A percentile compares a stretch with the other conserved stretches of the same genome.
These are phyloP conservation scores for Santalum album DNA, from an alignment of 164 flowering plant species.

Conservation along the genomic window DNA sequence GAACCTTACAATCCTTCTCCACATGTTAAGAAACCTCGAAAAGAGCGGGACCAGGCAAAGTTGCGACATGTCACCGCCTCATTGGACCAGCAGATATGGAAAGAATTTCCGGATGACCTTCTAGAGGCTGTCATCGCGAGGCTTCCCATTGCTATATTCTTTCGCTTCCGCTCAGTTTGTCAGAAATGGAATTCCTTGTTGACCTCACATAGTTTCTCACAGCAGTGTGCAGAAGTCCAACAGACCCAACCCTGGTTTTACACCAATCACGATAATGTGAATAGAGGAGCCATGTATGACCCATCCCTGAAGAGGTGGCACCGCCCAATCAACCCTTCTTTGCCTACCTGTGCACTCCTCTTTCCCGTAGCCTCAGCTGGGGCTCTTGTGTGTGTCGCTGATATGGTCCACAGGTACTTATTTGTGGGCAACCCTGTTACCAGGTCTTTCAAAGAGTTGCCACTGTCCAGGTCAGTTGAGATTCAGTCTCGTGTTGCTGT, in stretches of 20 bases:
- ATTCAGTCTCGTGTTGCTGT: slow-evolving; percentile 88
- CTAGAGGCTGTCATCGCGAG: slow-evolving; percentile 90
- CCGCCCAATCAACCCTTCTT: slow-evolving; percentile 48
- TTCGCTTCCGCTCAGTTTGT: slow-evolving; percentile 83
- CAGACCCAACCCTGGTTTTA: slow-evolving; percentile 79
- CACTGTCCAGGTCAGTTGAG: slow-evolving; percentile 61
- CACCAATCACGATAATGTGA: slow-evolving; percentile 67
- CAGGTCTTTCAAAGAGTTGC: slow-evolving; percentile 62
- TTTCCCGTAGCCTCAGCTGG: slow-evolving; percentile 94
- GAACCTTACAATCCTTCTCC: slow-evolving; percentile 58
- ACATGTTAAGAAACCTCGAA: slow-evolving; percentile 57
- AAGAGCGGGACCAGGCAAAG: slow-evolving; percentile 48
- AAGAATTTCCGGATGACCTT: slow-evolving; percentile 89
- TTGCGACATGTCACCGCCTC: slow-evolving; percentile 12
- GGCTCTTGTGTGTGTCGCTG: slow-evolving; percentile 81
- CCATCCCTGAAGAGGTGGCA: slow-evolving; percentile 79
- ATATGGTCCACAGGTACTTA: slow-evolving; percentile 67
- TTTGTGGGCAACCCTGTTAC: slow-evolving; percentile 86
- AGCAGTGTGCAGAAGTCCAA: slow-evolving; percentile 52
- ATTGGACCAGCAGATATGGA: slow-evolving; percentile 82
- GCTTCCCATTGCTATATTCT: slow-evolving; percentile 69
- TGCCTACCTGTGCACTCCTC: slow-evolving; percentile 44
- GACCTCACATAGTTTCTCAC: slow-evolving; percentile 64
- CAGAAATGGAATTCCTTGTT: slow-evolving; percentile 75
- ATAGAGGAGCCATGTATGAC: slow-evolving; percentile 74